Conservation (phyloP, 345 rosid genomes). For the Camelina neglecta region DNA sequence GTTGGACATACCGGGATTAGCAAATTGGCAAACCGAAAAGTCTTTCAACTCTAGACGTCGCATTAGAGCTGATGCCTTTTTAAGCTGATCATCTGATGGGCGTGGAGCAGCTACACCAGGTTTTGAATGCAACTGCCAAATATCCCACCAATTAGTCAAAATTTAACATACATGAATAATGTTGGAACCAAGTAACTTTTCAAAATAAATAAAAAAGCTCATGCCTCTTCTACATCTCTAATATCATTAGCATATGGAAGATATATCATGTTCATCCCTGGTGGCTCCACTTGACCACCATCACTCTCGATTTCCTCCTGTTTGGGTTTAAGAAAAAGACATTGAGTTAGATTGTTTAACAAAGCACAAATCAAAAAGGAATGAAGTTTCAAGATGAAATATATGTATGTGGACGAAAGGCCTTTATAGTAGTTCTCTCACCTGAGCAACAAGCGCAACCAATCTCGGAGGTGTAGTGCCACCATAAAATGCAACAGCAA, state of each 20-base stretch:
- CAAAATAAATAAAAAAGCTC: constrained; percentile 12
- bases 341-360: constrained; percentile 21
- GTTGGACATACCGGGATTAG: constrained; percentile 73
- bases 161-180: constrained; percentile 25
- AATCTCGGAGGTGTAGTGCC: constrained; percentile 66
- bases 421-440: constrained; percentile 44
- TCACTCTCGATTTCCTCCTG: constrained; percentile 80
- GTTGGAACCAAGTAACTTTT: constrained; percentile 33
- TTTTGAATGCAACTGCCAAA: constrained; percentile 60
- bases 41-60: constrained; percentile 79
- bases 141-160: constrained; percentile 33
- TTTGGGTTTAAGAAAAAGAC: constrained; percentile 36
- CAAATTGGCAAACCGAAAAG: constrained; percentile 76
- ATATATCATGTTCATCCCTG: constrained; percentile 95
- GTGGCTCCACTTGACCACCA: constrained; percentile 90
- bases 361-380: constrained; percentile 24
- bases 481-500: constrained; percentile 85
- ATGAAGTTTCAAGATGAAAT: constrained; percentile 3
- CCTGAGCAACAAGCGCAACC: constrained; percentile 95
- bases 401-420: constrained; percentile 26
- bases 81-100: constrained; percentile 77
- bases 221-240: constrained; percentile 84
- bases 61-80: constrained; percentile 72
- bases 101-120: constrained; percentile 55
- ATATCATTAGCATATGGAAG: constrained; percentile 93